Conservation (phyloP, 768 basidiomycete species). For the Suillus lakei region DNA sequence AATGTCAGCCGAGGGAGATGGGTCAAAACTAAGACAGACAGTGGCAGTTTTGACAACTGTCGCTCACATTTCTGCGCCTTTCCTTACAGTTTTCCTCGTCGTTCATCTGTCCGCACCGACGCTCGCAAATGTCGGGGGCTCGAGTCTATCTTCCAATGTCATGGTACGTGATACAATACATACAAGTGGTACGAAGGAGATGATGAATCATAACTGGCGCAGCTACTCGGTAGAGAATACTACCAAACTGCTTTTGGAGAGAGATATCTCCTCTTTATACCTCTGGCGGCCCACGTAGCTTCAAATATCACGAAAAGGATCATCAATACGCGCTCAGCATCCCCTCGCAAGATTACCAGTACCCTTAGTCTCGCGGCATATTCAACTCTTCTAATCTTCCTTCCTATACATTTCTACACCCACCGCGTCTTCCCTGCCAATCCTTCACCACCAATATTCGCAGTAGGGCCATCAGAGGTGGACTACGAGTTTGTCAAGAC, state of each 20-base stretch:
- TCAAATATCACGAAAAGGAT: slow-evolving; percentile 66
- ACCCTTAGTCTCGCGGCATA: slow-evolving; percentile 69
- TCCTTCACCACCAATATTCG: slow-evolving; percentile 51
- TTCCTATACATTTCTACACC: slow-evolving; percentile 71
- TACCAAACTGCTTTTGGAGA: slow-evolving; percentile 79
- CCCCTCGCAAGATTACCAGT: slow-evolving; percentile 42
- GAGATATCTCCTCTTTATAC: slow-evolving; percentile 66
- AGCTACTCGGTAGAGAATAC: slow-evolving; percentile 86
- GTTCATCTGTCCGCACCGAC: slow-evolving; percentile 83
- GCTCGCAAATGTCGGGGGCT: slow-evolving; percentile 73
- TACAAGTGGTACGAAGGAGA: background rate
- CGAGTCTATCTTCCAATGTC: slow-evolving; percentile 66
- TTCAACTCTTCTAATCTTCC: slow-evolving; percentile 53
- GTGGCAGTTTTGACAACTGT: slow-evolving; percentile 52
- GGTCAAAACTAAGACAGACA: slow-evolving; percentile 9
- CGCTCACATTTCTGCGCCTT: slow-evolving; percentile 73
- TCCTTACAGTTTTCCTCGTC: slow-evolving; percentile 72
- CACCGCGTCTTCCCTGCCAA: slow-evolving; percentile 64
- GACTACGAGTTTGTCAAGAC: slow-evolving; percentile 86
- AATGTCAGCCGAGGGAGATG: background rate
- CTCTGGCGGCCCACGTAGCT: slow-evolving; percentile 66
- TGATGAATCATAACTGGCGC: background rate
- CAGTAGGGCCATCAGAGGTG: slow-evolving; percentile 75
- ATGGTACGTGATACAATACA: slow-evolving; percentile 57
- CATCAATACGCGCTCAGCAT: slow-evolving; percentile 41